Evolutionary conservation across 495 filamentous ascomycete species (phyloP), one percentile per base, ranked within the genome.

Genomic region (Hyaloscypha hepaticicola): DNA sequence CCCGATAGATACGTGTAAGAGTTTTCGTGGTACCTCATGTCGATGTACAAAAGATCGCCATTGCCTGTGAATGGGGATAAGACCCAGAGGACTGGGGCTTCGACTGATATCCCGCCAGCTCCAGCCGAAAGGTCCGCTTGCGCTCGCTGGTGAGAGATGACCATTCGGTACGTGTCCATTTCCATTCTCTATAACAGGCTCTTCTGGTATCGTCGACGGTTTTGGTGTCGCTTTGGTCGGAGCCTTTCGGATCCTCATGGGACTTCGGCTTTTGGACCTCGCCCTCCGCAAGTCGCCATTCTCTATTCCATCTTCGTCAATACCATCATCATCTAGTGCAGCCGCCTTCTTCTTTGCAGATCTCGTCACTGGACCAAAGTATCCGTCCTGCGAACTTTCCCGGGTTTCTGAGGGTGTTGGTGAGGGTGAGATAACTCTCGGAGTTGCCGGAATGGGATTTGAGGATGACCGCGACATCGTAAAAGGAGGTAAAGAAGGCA

Each of bases 1-100:
- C 53, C 95, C 95, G 77, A 99, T 98, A 38, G 92, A 96, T 61
- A 98, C 91, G 75, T 99, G 89, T 41, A 92, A 80, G 31, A 82
- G 75, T 72, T 92, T 92, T 66, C 89, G 84, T 26, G 89, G 89
- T 31, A 92, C 84, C 73, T 92, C 89, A 70, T 92, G 89, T 65
- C 85, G 85, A 77, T 92, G 89, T 69, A 90, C 87, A 61, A 92
- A 86, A 5, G 78, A 83, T 64, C 87, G 78, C 80, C 87, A 92
- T 68, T 86, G 82, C 53, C 85, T 80, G 73, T 99, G 95, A 69
- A 98, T 93, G 25, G 95, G 95, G 65, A 99, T 99, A 6, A 99
- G 83, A 22, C 96, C 95, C 16, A 99, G 82, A 5, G 95, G 95
- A 62, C 88, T 92, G 2, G 95, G 95, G 61, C 90, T 93, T 65